Conservation (phyloP, 2,329 filamentous ascomycete species). For the Fusarium armeniacum region DNA sequence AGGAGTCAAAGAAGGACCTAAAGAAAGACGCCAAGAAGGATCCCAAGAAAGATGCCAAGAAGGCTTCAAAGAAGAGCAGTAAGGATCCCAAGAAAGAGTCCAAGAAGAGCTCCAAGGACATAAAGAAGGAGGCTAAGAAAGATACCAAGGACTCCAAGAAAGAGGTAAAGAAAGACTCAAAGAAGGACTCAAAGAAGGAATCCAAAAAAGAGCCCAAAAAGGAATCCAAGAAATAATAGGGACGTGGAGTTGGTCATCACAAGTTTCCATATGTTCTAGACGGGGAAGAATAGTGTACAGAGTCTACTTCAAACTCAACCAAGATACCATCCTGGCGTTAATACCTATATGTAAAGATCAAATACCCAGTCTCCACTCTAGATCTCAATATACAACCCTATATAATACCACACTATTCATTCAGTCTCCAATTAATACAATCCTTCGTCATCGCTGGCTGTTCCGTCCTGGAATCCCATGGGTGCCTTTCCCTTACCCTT, state of each 20-base stretch:
- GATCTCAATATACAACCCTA: conserved; percentile 35
- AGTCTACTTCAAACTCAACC: conserved; percentile 29
- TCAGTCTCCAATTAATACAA: conserved; percentile 60
- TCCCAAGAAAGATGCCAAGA: conserved; percentile 4
- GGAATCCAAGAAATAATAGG: conserved; percentile 28
- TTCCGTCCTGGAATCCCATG: conserved; percentile 66
- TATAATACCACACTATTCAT: conserved; percentile 17
- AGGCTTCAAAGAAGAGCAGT: conserved; percentile 1
- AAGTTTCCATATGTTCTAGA: conserved; percentile 18
- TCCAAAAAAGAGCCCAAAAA: conserved; percentile 9
- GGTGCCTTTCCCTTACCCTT: conserved; percentile 71
- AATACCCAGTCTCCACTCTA: conserved; percentile 28
- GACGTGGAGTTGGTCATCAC: conserved; percentile 27
- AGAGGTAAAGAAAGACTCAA: conserved; percentile 1
- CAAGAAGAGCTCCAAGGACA: conserved; percentile 12
- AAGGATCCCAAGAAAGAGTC: conserved; percentile 14
- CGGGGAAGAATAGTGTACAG: conserved; percentile 30
- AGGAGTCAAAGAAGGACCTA: conserved; percentile 12
- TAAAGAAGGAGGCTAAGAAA: conserved; percentile 6
- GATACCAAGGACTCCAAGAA: background rate
- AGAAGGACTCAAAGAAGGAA: conserved; percentile 5
- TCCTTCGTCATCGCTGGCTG: conserved; percentile 69
- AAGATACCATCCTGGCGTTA: conserved; percentile 39
- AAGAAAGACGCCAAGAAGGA: conserved; percentile 9
- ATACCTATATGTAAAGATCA: conserved; percentile 35